Base-by-base conservation (phyloP, 1,139 yeast species). In the Arxiozyma slooffiae region DNA sequence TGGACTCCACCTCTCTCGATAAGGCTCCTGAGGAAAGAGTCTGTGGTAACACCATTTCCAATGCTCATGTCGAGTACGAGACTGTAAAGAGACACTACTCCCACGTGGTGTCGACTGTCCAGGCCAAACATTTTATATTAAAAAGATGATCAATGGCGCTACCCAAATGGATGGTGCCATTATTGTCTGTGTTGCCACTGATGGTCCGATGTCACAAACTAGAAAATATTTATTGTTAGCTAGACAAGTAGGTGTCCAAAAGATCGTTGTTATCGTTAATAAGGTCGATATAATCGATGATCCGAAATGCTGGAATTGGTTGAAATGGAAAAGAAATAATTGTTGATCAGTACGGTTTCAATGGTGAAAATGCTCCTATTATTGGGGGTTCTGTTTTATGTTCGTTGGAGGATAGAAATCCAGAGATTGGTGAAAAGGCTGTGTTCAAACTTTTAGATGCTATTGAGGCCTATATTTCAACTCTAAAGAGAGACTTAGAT, bases 161-260 rank as follows among this genome's bases (percentile, higher is more conserved):
- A 96, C 97, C 63, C 96, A 92, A 73, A 90, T 90, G 97, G 98
- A 92, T 71, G 97, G 97, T 78, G 98, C 97, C 61, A 90, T 92
- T 66, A 90, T 92, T 76, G 98, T 92, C 59, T 98, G 94, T 72
- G 97, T 97, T 67, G 98, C 98, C 58, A 79, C 96, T 54, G 98
- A 92, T 68, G 98, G 98, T 68, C 96, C 89, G 76, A 92, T 92
- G 98, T 97, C 97, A 68, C 98, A 92, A 78, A 94, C 98, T 63
- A 86, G 97, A 78, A 98, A 92, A 77, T 98, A 92, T 75, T 79
- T 92, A 77, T 77, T 92, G 72, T 82, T 92, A 68, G 98, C 98
- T 58, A 89, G 97, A 79, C 98, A 92, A 78, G 97, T 92, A 69
- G 99, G 99, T 80, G 96, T 92, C 61, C 95, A 92, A 76, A 80